Conservation (phyloP, 768 basidiomycete species). For the Agaricus sinodeliciosus region DNA sequence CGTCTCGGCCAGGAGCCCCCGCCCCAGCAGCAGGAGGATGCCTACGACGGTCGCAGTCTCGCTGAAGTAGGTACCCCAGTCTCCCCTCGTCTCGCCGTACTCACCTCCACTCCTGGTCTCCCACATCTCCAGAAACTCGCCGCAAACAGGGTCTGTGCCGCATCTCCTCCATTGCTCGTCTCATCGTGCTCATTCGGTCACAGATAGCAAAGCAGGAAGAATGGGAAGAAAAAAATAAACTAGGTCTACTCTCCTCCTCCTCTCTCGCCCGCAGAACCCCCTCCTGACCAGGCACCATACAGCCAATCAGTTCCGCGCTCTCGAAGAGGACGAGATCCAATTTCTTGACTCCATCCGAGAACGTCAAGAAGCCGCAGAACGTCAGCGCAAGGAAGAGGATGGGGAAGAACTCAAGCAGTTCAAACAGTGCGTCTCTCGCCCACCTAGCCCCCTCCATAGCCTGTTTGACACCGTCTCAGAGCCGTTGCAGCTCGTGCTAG, state of each 20-base stretch:
- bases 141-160: conserved; percentile 65
- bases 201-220: conserved; percentile 88
- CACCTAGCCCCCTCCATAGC: background rate
- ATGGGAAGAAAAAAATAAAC: conserved; percentile 87
- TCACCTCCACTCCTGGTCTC: conserved; percentile 40
- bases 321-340: conserved; percentile 88
- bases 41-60: conserved; percentile 78
- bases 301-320: conserved; percentile 86
- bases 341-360: conserved; percentile 81
- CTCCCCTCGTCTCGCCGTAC: conserved; percentile 25
- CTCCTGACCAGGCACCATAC: conserved; percentile 3
- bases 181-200: background rate
- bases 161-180: background rate
- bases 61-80: conserved; percentile 63
- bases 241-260: conserved; percentile 29
- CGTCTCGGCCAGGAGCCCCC: conserved; percentile 84
- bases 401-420: conserved; percentile 76
- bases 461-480: conserved; percentile 19
- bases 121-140: conserved; percentile 71
- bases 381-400: conserved; percentile 64
- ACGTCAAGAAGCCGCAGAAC: conserved; percentile 70
- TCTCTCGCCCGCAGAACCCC: conserved; percentile 11
- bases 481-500: conserved; percentile 65
- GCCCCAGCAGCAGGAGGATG: conserved; percentile 66
- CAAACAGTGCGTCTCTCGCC: conserved; percentile 48